phyloP scores from a whole-genome alignment of 257 asterid genomes.

The Solanum pimpinellifolium region DNA sequence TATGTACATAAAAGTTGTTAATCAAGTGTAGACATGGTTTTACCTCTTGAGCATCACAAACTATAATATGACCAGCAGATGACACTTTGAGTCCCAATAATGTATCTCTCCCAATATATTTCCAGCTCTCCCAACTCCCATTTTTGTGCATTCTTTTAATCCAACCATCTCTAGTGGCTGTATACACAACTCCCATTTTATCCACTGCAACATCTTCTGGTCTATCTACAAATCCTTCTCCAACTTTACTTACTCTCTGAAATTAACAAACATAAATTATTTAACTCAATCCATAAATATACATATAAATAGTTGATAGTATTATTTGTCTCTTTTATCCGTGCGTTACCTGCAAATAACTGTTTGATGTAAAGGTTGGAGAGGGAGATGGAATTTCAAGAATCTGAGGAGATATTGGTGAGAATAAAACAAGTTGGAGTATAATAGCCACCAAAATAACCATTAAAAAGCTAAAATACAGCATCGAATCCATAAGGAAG shows the following conservation, averaged over 20 bases:
- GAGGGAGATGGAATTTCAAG: constrained; percentile 26
- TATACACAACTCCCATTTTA: constrained; percentile 29
- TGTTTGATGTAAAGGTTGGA: constrained; percentile 21
- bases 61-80: constrained; percentile 29
- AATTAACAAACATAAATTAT: not conserved
- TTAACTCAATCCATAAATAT: no score
- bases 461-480: constrained; percentile 5
- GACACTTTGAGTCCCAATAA: constrained; percentile 40
- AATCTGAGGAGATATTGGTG: constrained; percentile 25
- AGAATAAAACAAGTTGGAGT: constrained; percentile 20
- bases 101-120: constrained; percentile 10
- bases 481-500: constrained; percentile 2
- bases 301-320: no score
- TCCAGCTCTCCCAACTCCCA: constrained; percentile 54
- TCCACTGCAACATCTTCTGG: constrained; percentile 56
- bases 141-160: constrained; percentile 39
- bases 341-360: constrained; percentile 33
- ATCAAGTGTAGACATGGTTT: not conserved
- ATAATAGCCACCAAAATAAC: constrained; percentile 24
- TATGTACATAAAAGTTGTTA: not conserved
- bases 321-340: not conserved
- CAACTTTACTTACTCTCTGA: constrained; percentile 48
- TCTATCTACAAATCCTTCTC: constrained; percentile 44
- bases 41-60: constrained; percentile 46
- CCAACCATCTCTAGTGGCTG: constrained; percentile 65